Conservation (phyloP, 1,139 yeast species). For the Taphrina wiesneri region DNA sequence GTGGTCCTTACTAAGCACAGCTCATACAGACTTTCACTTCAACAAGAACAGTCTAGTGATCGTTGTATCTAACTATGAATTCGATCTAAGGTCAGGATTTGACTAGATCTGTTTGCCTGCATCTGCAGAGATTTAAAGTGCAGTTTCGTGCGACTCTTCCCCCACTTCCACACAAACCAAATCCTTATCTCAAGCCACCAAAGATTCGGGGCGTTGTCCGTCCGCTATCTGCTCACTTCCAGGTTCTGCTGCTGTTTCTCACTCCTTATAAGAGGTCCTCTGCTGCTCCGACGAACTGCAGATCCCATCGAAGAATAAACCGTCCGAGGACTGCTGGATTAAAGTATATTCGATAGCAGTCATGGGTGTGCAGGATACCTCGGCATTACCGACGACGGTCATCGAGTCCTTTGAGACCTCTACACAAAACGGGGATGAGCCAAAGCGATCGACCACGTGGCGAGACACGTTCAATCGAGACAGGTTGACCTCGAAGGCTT, state of each 20-base stretch:
- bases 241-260: too few species aligned
- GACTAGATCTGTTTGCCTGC: too few species aligned
- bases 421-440: background rate
- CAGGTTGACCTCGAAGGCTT: background rate
- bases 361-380: conserved; percentile 13
- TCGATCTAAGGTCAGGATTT: too few species aligned
- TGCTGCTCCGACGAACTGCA: too few species aligned
- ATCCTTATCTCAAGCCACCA: conserved; percentile 1
- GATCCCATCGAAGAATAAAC: too few species aligned
- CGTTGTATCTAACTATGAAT: too few species aligned
- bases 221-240: background rate
- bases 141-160: background rate
- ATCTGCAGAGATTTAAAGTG: too few species aligned
- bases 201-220: background rate
- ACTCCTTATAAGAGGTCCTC: too few species aligned
- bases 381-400: background rate
- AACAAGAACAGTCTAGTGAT: too few species aligned
- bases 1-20: too few species aligned
- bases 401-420: conserved; percentile 17
- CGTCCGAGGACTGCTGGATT: background rate
- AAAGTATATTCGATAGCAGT: too few species aligned
- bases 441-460: background rate
- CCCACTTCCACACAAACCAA: background rate
- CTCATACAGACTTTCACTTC: too few species aligned
- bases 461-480: background rate